Conservation (phyloP, 768 basidiomycete genomes). For the Phaffia tasmanica region DNA sequence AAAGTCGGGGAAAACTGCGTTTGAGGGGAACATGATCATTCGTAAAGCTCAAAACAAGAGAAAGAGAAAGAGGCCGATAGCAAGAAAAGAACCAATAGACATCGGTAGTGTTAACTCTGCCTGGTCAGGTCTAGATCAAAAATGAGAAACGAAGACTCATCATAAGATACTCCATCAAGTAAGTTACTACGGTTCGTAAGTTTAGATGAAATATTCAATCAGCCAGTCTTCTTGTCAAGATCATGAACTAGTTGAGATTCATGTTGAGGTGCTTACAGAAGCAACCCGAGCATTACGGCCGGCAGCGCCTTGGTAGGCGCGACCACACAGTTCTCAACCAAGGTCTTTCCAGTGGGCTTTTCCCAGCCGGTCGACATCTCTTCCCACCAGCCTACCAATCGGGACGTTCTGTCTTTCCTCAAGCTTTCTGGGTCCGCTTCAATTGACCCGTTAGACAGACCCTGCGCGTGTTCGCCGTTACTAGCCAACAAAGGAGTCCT, state of each 20-base stretch:
- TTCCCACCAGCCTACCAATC: not conserved
- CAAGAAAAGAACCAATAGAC: not conserved
- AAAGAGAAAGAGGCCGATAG: not conserved
- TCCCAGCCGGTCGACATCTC: not conserved
- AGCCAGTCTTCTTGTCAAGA: too few relatives aligned
- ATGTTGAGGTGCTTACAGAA: conserved; percentile 41
- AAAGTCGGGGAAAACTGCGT: conserved; percentile 63
- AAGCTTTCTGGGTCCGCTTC: not conserved
- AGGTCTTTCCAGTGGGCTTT: conserved; percentile 9
- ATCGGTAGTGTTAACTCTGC: too few relatives aligned
- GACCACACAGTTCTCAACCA: conserved; percentile 27
- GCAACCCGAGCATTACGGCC: conserved; percentile 67
- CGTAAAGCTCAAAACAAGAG: conserved; percentile 34
- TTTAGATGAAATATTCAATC: too few relatives aligned
- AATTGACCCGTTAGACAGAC: not conserved
- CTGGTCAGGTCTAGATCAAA: not conserved
- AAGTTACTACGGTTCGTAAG: conserved; percentile 46
- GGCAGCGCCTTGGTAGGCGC: conserved; percentile 47
- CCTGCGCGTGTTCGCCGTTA: not conserved
- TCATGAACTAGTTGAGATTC: too few relatives aligned
- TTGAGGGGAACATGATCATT: conserved; percentile 84
- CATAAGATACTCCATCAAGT: conserved; percentile 61
- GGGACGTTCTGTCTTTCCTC: not conserved
- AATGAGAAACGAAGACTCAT: conserved; percentile 4
- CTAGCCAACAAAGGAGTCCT: too few relatives aligned